Evolutionary conservation across 306 rosid species (phyloP).

Genomic region (Alnus glutinosa): DNA sequence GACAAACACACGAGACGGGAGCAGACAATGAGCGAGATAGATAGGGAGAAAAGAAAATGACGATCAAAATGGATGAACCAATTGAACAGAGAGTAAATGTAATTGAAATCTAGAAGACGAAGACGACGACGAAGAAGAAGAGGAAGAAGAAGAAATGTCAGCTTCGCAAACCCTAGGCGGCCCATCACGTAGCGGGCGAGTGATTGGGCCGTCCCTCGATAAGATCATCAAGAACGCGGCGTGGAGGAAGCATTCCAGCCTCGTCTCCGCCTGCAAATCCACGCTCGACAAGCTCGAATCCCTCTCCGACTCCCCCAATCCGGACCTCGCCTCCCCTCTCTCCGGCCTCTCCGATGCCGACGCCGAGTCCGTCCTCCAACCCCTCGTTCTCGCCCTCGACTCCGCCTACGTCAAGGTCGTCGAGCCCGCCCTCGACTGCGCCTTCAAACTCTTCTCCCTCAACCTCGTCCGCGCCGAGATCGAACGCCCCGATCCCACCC

Average conservation of each 20-base stretch:
- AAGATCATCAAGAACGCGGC: constrained; percentile 96
- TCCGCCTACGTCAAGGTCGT: constrained; percentile 81
- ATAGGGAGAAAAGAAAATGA: no score
- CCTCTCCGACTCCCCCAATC: constrained; percentile 37
- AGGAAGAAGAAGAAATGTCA: constrained; percentile 49
- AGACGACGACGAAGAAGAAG: no score
- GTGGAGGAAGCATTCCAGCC: constrained; percentile 96
- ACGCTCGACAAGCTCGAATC: constrained; percentile 90
- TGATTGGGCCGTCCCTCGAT: constrained; percentile 87
- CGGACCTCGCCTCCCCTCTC: constrained; percentile 56
- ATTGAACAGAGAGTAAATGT: no score
- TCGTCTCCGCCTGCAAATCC: constrained; percentile 89
- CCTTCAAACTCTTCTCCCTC: constrained; percentile 82
- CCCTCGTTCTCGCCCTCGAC: constrained; percentile 77
- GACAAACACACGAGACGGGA: no score
- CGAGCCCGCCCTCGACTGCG: constrained; percentile 95
- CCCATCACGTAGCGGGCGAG: constrained; percentile 80
- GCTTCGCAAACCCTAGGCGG: constrained; percentile 94
- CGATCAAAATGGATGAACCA: no score
- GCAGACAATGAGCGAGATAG: no score
- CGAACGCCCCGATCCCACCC: constrained; percentile 39
- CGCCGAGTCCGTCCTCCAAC: constrained; percentile 72
- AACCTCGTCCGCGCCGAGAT: constrained; percentile 79
- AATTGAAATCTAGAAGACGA: no score
- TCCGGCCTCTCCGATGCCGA: constrained; percentile 63